A percentile compares a stretch with the other conserved stretches of the same genome.
Evolutionary conservation across 225 moss, liverwort and hornwort species (phyloP).

Genomic region (Marchantia polymorpha): DNA sequence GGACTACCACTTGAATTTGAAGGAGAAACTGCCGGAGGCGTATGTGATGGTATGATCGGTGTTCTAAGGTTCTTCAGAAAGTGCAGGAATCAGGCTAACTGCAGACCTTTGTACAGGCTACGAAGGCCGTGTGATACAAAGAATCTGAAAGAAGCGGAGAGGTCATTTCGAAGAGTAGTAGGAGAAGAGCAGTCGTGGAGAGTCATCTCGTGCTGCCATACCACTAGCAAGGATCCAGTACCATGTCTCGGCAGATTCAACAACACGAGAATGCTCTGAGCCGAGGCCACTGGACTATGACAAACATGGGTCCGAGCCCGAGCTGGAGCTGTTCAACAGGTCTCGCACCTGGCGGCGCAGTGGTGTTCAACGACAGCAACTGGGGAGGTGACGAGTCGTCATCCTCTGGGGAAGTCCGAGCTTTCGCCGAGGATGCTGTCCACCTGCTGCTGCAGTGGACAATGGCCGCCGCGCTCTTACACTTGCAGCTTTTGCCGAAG

Average conservation of each 20-base stretch:
- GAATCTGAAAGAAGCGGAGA: background rate
- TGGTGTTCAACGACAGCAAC: background rate
- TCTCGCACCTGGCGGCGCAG: no score
- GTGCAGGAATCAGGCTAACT: no score
- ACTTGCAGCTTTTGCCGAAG: conserved; percentile 63
- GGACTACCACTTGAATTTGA: background rate
- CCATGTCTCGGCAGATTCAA: background rate
- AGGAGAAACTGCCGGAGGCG: background rate
- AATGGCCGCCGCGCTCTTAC: conserved; percentile 69
- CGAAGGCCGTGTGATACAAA: no score
- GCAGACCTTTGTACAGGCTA: no score
- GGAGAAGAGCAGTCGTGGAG: background rate
- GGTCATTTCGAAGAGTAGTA: background rate
- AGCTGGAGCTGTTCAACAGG: background rate
- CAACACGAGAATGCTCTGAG: background rate
- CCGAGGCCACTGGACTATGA: background rate
- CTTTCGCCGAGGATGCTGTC: conserved; percentile 59
- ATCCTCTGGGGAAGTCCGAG: conserved; percentile 68
- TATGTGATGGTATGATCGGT: background rate
- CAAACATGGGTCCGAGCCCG: background rate
- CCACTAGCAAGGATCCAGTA: background rate
- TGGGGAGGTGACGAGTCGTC: conserved; percentile 21
- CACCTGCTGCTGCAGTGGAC: conserved; percentile 50
- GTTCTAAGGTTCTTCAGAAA: background rate
- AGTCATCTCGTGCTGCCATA: background rate